A percentile compares a stretch with the other conserved stretches of the same genome.
Conservation (phyloP, 257 asterid species). For the Coffea canephora region DNA sequence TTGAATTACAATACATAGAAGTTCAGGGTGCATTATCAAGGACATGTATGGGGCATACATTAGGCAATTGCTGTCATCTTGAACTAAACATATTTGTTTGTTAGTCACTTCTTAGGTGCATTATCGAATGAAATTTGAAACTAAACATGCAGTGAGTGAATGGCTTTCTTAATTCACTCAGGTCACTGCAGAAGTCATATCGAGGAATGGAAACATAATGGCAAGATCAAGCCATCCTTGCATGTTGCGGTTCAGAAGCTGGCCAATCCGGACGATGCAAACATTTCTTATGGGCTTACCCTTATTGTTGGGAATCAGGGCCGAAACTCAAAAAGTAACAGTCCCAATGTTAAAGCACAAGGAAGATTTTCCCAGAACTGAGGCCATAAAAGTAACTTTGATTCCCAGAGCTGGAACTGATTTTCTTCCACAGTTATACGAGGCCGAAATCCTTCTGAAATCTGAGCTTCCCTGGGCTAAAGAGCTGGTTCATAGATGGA, state of each 20-base stretch:
- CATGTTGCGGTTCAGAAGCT: constrained; percentile 62
- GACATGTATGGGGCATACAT: no score
- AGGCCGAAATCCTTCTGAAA: constrained; percentile 42
- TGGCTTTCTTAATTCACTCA: constrained; percentile 16
- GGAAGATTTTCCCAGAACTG: constrained; percentile 51
- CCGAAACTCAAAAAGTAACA: constrained; percentile 53
- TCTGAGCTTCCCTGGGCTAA: constrained; percentile 64
- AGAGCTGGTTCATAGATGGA: constrained; percentile 63
- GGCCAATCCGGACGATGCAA: constrained; percentile 64
- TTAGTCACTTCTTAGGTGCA: background rate
- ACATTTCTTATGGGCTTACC: constrained; percentile 62
- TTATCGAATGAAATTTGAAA: background rate
- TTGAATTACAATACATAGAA: no score
- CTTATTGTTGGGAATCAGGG: constrained; percentile 47
- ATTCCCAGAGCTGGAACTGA: constrained; percentile 63
- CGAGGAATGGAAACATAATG: constrained; percentile 38
- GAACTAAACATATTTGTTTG: background rate
- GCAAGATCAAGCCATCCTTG: constrained; percentile 64
- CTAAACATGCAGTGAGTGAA: background rate
- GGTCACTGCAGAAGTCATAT: constrained; percentile 59
- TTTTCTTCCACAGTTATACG: constrained; percentile 63
- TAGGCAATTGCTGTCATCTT: no score
- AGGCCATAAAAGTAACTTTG: constrained; percentile 44
- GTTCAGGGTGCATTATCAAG: no score
- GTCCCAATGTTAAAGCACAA: constrained; percentile 58